phyloP scores from a whole-genome alignment of 2,329 filamentous ascomycete genomes.

The Curvularia spicifera region DNA sequence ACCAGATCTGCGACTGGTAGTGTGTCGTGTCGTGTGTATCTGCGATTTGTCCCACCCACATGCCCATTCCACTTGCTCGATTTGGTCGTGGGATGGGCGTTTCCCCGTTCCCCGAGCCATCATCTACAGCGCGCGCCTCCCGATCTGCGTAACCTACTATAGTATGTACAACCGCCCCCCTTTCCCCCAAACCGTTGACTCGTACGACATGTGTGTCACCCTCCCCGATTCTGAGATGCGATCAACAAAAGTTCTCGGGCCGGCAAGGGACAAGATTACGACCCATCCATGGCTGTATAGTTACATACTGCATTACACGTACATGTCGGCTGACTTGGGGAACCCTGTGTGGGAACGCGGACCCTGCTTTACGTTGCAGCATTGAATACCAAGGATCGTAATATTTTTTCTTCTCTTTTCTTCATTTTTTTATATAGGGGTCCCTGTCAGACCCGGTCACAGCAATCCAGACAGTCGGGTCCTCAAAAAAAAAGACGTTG shows the following conservation, averaged over 20 bases:
- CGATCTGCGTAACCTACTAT: background rate
- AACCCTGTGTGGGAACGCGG: background rate
- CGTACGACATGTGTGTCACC: background rate
- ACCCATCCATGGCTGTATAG: background rate
- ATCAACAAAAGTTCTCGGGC: background rate
- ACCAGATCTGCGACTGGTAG: too few relatives aligned
- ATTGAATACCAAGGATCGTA: background rate
- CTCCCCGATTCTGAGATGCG: background rate
- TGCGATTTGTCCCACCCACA: too few relatives aligned
- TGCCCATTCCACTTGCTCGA: background rate
- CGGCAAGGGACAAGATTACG: background rate
- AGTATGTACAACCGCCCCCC: too few relatives aligned
- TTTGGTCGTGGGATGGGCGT: background rate
- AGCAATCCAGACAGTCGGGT: background rate
- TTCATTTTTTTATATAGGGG: background rate
- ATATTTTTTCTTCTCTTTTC: background rate
- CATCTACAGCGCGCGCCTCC: too few relatives aligned
- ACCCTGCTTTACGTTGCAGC: background rate
- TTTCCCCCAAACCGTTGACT: background rate
- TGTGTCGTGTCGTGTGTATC: too few relatives aligned
- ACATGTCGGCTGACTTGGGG: background rate
- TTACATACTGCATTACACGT: background rate
- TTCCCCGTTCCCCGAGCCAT: slow-evolving; percentile 5
- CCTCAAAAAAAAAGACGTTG: background rate
- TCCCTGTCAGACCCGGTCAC: background rate